phyloP scores from a whole-genome alignment of 306 rosid genomes.

The Dicorynia guianensis region DNA sequence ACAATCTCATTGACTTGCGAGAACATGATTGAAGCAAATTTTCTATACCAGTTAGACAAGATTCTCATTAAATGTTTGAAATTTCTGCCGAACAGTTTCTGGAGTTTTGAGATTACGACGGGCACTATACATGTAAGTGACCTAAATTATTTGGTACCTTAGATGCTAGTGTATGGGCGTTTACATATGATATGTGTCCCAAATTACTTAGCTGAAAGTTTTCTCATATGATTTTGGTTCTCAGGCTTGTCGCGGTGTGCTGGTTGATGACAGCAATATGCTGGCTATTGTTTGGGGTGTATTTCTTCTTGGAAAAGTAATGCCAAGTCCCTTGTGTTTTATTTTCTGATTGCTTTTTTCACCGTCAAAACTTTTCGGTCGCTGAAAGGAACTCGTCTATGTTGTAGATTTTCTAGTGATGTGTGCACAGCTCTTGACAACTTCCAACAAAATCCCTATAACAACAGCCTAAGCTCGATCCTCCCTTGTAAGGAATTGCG shows the following conservation, averaged over 20 bases:
- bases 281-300: slow-evolving; percentile 75
- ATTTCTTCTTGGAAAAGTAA: slow-evolving; percentile 69
- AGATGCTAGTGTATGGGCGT: neutral
- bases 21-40: slow-evolving; percentile 22
- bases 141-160: slow-evolving; percentile 21
- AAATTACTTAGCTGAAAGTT: neutral
- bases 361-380: neutral
- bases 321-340: slow-evolving; percentile 23
- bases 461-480: slow-evolving; percentile 68
- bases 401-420: slow-evolving; percentile 68
- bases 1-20: neutral
- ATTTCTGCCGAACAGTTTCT: slow-evolving; percentile 53
- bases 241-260: slow-evolving; percentile 65
- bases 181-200: neutral
- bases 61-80: slow-evolving; percentile 37
- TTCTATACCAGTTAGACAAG: neutral
- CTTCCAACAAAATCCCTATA: slow-evolving; percentile 67
- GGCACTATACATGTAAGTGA: slow-evolving; percentile 60
- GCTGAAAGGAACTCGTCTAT: neutral
- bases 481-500: slow-evolving; percentile 66
- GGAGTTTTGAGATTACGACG: slow-evolving; percentile 56
- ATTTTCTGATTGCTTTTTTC: neutral
- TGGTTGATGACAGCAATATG: slow-evolving; percentile 70
- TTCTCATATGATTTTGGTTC: slow-evolving; percentile 24
- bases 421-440: slow-evolving; percentile 63